Percentiles rank a stretch among this genome's conserved stretches.
These are phyloP conservation scores for Pyrenochaeta sp. DNA, from an alignment of 2,329 filamentous ascomycete species.

Conservation along the genomic window DNA sequence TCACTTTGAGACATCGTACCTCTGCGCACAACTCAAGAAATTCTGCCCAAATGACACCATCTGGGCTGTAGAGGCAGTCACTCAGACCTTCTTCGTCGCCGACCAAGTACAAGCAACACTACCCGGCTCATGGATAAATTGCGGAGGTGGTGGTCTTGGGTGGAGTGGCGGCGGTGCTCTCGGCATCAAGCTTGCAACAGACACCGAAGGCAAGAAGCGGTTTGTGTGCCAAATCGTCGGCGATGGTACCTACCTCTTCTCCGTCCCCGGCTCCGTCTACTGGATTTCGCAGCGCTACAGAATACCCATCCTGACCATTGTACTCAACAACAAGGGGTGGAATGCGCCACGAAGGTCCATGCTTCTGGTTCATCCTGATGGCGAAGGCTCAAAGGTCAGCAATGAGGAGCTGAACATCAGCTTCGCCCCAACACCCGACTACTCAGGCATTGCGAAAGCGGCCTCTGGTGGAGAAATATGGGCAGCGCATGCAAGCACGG, in stretches of 20 bases:
- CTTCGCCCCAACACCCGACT: constrained; percentile 72
- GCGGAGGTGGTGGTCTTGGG: constrained; percentile 80
- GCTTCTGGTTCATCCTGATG: constrained; percentile 71
- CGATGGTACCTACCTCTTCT: constrained; percentile 73
- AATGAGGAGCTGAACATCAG: constrained; percentile 73
- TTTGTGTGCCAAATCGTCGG: constrained; percentile 64
- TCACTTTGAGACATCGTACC: constrained; percentile 67
- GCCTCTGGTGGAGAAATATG: constrained; percentile 69
- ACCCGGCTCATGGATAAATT: constrained; percentile 81
- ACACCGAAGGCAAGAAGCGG: constrained; percentile 54
- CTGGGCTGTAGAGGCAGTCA: constrained; percentile 81
- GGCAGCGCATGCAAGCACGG: constrained; percentile 66
- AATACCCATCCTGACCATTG: constrained; percentile 67
- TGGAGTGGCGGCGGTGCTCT: constrained; percentile 80
- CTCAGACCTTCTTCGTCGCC: constrained; percentile 70
- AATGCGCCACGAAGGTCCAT: constrained; percentile 70
- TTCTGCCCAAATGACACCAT: constrained; percentile 71
- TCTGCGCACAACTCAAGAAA: constrained; percentile 64
- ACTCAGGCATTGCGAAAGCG: constrained; percentile 72
- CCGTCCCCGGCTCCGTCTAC: constrained; percentile 71
- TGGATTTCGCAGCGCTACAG: constrained; percentile 73
- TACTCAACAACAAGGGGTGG: constrained; percentile 77
- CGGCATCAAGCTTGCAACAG: constrained; percentile 77
- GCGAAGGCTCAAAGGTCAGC: constrained; percentile 66
- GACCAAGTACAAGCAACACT: constrained; percentile 74